These are phyloP conservation scores for Oryza punctata DNA, from an alignment of 176 grass and related monocot genomes.

Conservation along the genomic window DNA sequence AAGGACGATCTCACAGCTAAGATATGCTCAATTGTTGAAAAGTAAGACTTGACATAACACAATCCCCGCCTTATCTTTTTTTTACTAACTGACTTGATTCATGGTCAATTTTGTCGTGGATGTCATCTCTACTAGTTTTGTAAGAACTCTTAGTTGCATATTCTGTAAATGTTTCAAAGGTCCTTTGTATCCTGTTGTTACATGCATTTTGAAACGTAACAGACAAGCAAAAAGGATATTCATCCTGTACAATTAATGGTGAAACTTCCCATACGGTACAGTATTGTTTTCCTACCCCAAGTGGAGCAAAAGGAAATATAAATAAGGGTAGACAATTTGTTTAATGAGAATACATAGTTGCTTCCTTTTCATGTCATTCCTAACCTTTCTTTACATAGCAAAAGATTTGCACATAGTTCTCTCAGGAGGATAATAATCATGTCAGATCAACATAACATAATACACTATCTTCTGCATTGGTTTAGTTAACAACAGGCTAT, in stretches of 20 bases:
- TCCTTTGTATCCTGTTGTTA: conserved; percentile 1
- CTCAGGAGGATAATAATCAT: conserved; percentile 9
- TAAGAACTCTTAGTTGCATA: conserved; percentile 21
- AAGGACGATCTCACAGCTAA: conserved; percentile 94
- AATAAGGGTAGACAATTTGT: conserved; percentile 6
- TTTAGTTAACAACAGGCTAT: conserved; percentile 12
- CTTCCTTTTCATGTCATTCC: neutral
- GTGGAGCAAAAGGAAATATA: neutral
- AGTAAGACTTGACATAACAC: conserved; percentile 60
- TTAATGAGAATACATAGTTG: neutral
- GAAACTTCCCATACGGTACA: neutral
- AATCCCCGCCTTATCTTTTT: neutral
- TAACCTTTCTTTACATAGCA: conserved; percentile 11
- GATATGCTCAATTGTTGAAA: conserved; percentile 95
- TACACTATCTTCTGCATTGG: neutral
- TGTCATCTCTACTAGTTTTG: conserved; percentile 8
- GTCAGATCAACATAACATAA: conserved; percentile 7
- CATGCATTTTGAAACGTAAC: conserved; percentile 2
- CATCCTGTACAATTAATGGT: neutral
- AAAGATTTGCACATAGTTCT: neutral
- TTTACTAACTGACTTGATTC: neutral
- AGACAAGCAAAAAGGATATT: neutral
- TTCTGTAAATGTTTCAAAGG: conserved; percentile 14
- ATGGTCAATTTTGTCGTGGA: neutral
- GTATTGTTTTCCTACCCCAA: neutral